Evolutionary conservation across 2,329 filamentous ascomycete species (phyloP), one percentile per base, ranked within the genome.

Genomic region (Bipolaris zeicola): DNA sequence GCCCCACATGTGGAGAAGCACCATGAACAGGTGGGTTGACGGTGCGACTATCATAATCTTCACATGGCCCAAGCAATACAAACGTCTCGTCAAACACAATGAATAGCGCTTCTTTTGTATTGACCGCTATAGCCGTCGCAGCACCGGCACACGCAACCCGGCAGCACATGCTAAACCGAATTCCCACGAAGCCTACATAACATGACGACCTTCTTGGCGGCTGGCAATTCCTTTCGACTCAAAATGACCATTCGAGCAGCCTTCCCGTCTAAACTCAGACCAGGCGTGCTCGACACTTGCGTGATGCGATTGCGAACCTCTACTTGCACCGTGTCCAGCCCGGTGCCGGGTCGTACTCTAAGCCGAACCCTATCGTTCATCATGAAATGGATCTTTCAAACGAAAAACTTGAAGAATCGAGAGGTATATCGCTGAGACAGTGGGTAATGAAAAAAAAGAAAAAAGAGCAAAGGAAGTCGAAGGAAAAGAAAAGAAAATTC

Each of bases 391-490:
- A 49, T 43, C 50, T 53, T 58, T 28, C 22, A 26, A 57, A 42
- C 45, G 55, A 49, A 48, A 59, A 58, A 45, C 36, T 50, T 46
- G 38, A 22, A 52, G 50, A 55, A 57, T 34, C 39, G 58, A 55
- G 60, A 73, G 71, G 72, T 75, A 75, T 75, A 73, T 73, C 67
- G 71, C 70, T 38, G 41, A 39, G 44, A 39, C 16, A 14, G 22
- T 34, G 38, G 26, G 28, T 5, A 18, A 60, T 55, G 20, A 43
- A 52, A 47, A 18, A 33, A 22, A 53, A 43, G 24, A 42, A 38
- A 42, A 38, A 39, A 48, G 58, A 52, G 54, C 63, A 54, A 56
- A 57, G 26, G 26, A 28, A 28, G 10, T 10, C 8, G 3, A 10
- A 3, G 26, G 8, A 10, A 10, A 10, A 28, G 26, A 28, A 28